Base-by-base conservation (phyloP, 257 asterid genomes). In the Fraxinus pennsylvanica region DNA sequence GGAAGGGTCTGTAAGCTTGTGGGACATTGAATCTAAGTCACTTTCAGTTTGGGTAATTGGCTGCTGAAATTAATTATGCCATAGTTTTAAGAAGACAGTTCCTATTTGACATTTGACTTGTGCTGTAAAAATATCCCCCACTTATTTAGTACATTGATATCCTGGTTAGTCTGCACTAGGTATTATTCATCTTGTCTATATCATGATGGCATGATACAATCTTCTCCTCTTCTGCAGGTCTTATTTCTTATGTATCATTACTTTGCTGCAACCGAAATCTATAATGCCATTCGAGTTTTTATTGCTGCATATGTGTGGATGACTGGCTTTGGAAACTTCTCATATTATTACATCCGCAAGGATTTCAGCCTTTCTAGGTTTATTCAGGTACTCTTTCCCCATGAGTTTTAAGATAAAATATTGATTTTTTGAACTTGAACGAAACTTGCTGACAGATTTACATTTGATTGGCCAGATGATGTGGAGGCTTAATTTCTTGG, bases 251-350 rank as follows among this genome's bases (percentile, higher is more conserved):
- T 94, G 98, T 92, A 92, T 83, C 97, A 94, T 85, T 94, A 94
- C 91, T 94, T 94, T 76, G 96, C 94, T 73, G 98, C 97, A 69
- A 71, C 87, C 73, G 97, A 94, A 87, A 81, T 94, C 83, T 94
- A 92, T 81, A 94, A 92, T 78, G 97, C 97, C 65, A 91, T 92
- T 83, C 84, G 98, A 80, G 54, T 94, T 66, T 92, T 92, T 80
- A 94, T 94, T 59, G 97, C 98, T 79, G 96, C 90, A 75, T 92
- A 94, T 76, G 97, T 94, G 71, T 94, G 98, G 96, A 94, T 94
- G 98, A 92, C 98, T 57, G 98, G 98, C 76, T 94, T 92, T 47
- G 98, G 98, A 74, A 94, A 94, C 80, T 94, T 94, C 88, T 92
- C 97, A 38, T 94, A 94, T 81, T 92, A 94, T 83, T 94, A 92